Percentiles rank a stretch among this genome's conserved stretches.
Conservation (phyloP, 2,329 filamentous ascomycete genomes). For the Beauveria brongniartii region DNA sequence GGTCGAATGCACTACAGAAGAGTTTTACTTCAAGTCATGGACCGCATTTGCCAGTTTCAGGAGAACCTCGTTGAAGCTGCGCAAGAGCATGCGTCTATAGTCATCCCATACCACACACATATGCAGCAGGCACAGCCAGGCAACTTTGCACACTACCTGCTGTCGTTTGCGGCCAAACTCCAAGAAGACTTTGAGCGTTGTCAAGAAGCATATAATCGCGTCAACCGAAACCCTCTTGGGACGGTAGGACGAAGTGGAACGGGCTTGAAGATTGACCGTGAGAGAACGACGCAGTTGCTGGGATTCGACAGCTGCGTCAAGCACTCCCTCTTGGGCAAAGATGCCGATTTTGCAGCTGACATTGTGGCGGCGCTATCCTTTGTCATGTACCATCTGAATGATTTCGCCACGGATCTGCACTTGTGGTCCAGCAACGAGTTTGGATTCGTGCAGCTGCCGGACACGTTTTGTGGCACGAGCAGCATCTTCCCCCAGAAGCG, state of each 20-base stretch:
- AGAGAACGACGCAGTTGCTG: constrained; percentile 5
- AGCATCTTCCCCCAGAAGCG: constrained; percentile 14
- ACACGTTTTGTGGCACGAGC: constrained; percentile 11
- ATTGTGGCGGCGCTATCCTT: constrained; percentile 8
- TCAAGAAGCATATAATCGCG: constrained; percentile 9
- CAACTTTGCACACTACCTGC: constrained; percentile 19
- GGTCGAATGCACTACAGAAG: constrained; percentile 10
- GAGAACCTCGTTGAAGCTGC: constrained; percentile 8
- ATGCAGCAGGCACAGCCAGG: constrained; percentile 14
- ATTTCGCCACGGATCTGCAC: constrained; percentile 12
- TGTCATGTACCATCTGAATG: constrained; percentile 11
- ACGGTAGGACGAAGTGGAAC: constrained; percentile 10
- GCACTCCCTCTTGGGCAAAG: constrained; percentile 9
- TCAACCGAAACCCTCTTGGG: constrained; percentile 9
- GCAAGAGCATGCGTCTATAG: neutral
- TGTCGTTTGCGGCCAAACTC: constrained; percentile 9
- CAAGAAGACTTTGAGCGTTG: constrained; percentile 13
- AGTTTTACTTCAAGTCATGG: constrained; percentile 8
- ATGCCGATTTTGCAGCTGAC: constrained; percentile 10
- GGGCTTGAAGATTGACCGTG: constrained; percentile 6
- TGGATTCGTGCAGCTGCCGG: constrained; percentile 9
- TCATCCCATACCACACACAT: constrained; percentile 13
- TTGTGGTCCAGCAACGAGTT: constrained; percentile 13
- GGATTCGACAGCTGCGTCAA: constrained; percentile 9
- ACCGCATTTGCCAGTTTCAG: constrained; percentile 6